Evolutionary conservation across 164 flowering plant genomes (phyloP).

Genomic region (Aristolochia californica): DNA sequence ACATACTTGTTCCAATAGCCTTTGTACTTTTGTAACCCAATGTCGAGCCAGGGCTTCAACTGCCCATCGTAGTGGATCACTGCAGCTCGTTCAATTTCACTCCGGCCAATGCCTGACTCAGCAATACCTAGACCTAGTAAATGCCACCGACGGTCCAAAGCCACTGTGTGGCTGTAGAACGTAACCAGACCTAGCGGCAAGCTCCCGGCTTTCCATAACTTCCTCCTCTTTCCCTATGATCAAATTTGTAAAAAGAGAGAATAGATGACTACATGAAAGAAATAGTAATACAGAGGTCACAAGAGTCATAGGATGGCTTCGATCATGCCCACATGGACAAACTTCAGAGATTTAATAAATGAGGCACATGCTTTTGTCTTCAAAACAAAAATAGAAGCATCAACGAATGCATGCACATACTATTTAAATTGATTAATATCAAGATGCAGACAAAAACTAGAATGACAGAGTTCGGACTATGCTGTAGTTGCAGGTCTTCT

Average conservation of each 20-base stretch:
- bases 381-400: no score
- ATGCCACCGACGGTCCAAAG: conserved; percentile 67
- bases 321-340: background rate
- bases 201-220: conserved; percentile 60
- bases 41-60: conserved; percentile 93
- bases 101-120: conserved; percentile 28
- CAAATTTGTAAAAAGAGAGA: background rate
- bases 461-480: no score
- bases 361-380: no score
- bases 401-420: no score
- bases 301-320: no score
- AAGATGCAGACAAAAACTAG: no score
- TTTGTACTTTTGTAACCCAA: conserved; percentile 53
- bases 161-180: conserved; percentile 55
- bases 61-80: conserved; percentile 83
- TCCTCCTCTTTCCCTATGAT: conserved; percentile 55
- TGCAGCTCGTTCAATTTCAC: conserved; percentile 53
- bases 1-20: conserved; percentile 64
- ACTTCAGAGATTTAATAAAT: no score
- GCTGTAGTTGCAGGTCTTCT: no score
- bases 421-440: no score
- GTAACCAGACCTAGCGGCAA: conserved; percentile 74
- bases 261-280: background rate
- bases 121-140: conserved; percentile 64
- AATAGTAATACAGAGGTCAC: no score